Evolutionary conservation across 352 stramenopile genomes (phyloP), one percentile per base, ranked within the genome.

Genomic region (Pythium scleroteichum): DNA sequence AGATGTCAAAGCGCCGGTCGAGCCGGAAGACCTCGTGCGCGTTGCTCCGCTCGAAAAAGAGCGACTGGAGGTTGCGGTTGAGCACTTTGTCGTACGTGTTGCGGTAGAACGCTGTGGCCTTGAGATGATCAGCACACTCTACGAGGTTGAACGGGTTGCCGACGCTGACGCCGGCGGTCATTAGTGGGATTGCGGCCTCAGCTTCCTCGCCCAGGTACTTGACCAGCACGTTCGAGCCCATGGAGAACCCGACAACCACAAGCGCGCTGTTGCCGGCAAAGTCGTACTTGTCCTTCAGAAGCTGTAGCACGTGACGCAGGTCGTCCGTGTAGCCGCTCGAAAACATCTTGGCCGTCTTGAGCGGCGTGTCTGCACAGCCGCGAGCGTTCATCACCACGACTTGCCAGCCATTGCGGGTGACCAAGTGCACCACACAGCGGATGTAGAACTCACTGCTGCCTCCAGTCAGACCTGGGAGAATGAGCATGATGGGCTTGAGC

Each of bases 341-440:
- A 45, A 91, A 92, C 24, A 94, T 66, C 63, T 85, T 54, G 12
- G 53, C 24, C 13, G 78, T 88, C 16, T 61, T 75, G 13, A 93
- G 51, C 1, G 78, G 79, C 16, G 84, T 91, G 12, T 76, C 64
- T 5, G 75, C 79, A 26, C 84, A 93, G 20, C 79, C 81, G 29
- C 81, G 73, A n/a, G 84, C 77, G 49, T 91, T 93, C 49, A 90
- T 55, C 52, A 91, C 84, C 41, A 91, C 79, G 54, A 77, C 82
- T 44, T 89, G 84, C 84, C 81, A 93, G 14, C 71, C 76, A 6
- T 68, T 26, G 16, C 64, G 40, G 27, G 79, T 53, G 33, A 89
- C 44, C 2, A 56, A 53, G 20, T 75, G 58, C 10, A 83, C 78
- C 5, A 70, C 59, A n/a, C 49, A 75, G 55, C 79, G 75, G 58